A percentile compares a stretch with the other conserved stretches of the same genome.
Conservation (phyloP, 345 rosid genomes). For the Zanthoxylum bungeanum region DNA sequence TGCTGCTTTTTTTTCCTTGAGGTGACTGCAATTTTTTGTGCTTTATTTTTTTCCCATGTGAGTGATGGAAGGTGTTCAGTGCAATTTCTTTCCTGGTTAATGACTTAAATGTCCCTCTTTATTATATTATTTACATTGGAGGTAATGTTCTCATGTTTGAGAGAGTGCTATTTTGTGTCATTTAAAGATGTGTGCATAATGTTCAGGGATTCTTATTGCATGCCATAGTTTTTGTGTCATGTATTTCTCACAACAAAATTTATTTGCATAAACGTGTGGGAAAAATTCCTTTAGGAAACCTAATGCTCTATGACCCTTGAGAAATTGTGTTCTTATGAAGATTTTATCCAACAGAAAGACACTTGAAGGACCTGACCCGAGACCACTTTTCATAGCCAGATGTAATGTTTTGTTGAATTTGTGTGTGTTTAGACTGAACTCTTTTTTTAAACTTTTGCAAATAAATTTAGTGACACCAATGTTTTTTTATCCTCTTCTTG, state of each 20-base stretch:
- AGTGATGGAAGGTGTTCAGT: neutral
- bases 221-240: neutral
- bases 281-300: neutral
- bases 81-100: neutral
- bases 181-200: neutral
- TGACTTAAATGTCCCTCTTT: neutral
- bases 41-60: no score
- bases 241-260: neutral
- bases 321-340: neutral
- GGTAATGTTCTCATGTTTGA: neutral
- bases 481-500: neutral
- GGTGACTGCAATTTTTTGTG: neutral
- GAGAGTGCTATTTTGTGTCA: neutral
- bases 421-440: neutral
- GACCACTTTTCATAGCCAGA: neutral
- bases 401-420: neutral
- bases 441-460: neutral
- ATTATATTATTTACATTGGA: neutral
- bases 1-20: neutral
- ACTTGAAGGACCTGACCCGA: neutral
- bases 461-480: neutral
- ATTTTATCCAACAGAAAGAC: neutral
- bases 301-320: neutral
- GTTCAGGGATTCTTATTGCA: neutral
- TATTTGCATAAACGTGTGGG: neutral